These are phyloP conservation scores for Echinochloa phyllopogon DNA, from an alignment of 176 grass and related monocot species.

Conservation along the genomic window DNA sequence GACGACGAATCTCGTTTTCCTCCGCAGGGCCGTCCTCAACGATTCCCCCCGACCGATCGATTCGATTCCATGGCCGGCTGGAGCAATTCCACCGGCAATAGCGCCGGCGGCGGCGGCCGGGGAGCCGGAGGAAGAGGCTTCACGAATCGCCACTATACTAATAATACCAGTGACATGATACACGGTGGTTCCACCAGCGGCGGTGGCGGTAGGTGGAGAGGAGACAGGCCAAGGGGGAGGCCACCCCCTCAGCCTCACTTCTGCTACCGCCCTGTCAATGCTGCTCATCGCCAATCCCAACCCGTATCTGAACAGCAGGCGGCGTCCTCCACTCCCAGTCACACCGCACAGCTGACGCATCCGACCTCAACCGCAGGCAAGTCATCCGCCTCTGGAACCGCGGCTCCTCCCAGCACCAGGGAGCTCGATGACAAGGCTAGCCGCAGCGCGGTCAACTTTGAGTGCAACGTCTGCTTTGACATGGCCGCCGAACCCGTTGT, in stretches of 20 bases:
- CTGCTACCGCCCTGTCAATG: conserved; percentile 41
- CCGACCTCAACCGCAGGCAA: neutral
- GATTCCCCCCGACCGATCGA: neutral
- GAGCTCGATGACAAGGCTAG: conserved; percentile 41
- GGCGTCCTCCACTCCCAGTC: conserved; percentile 20
- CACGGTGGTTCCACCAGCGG: neutral
- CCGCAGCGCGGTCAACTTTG: conserved; percentile 64
- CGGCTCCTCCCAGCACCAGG: conserved; percentile 1
- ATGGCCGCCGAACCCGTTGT: conserved; percentile 82
- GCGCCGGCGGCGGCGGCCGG: neutral
- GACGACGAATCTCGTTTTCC: neutral
- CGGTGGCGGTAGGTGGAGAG: conserved; percentile 12
- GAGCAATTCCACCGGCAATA: conserved; percentile 21
- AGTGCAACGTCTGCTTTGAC: conserved; percentile 91
- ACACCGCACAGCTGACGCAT: neutral
- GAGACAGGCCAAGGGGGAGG: conserved; percentile 13
- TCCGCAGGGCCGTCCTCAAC: neutral
- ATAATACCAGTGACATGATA: neutral
- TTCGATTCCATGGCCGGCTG: conserved; percentile 50
- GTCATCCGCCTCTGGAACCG: neutral
- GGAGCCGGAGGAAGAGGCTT: conserved; percentile 32
- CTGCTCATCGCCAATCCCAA: neutral
- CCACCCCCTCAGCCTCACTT: neutral
- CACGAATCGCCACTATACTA: neutral
- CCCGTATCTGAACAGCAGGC: conserved; percentile 1